Percentiles rank a stretch among this genome's conserved stretches.
These are phyloP conservation scores for Pleurotus pulmonarius DNA, from an alignment of 768 basidiomycete genomes.

Conservation along the genomic window DNA sequence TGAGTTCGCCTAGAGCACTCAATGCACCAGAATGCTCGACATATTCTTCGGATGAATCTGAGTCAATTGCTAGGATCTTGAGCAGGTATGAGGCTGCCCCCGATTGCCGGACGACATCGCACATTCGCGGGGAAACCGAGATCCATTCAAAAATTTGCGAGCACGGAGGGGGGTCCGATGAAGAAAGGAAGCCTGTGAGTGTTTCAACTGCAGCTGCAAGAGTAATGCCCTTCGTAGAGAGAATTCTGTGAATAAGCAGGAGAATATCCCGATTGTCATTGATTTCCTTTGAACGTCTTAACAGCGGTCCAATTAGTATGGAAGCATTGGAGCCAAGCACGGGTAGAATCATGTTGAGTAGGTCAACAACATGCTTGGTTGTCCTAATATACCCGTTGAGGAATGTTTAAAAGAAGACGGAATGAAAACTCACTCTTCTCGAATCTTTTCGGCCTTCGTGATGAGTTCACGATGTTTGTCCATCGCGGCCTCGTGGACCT, in stretches of 20 bases:
- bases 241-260: not conserved
- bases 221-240: not conserved
- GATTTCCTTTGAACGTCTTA: not conserved
- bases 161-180: constrained; percentile 1
- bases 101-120: constrained; percentile 1
- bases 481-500: not conserved
- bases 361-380: not conserved
- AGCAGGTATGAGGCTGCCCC: not conserved
- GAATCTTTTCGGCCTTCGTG: not conserved
- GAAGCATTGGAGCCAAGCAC: not conserved
- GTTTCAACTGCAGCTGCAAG: not conserved
- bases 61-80: not conserved
- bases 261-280: not conserved
- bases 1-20: not conserved
- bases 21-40: not conserved
- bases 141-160: not conserved
- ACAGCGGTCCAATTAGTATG: not conserved
- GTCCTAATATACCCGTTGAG: not conserved
- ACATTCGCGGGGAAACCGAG: not conserved
- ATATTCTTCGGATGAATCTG: not conserved
- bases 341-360: not conserved
- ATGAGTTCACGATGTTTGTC: not conserved
- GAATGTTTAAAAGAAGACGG: not conserved
- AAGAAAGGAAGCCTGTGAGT: not conserved
- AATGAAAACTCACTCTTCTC: not conserved